Percentiles rank a stretch among this genome's conserved stretches.
Conservation (phyloP, 129 eudicot species). For the Heracleum sosnowskyi region DNA sequence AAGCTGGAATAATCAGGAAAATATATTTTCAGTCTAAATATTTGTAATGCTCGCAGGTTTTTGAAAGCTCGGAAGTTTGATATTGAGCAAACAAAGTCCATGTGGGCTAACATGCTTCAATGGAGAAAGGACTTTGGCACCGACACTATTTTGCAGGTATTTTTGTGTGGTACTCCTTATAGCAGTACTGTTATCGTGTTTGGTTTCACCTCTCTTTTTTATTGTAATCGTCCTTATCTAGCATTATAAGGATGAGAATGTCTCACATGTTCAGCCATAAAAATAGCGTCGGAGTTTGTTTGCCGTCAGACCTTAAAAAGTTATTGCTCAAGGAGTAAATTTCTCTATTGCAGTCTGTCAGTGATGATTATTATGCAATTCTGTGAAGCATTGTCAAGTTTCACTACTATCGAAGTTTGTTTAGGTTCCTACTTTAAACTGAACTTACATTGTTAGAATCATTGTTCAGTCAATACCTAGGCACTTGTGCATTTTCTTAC, state of each 20-base stretch:
- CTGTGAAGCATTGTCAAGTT: neutral
- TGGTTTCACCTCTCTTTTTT: neutral
- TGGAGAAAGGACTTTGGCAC: slow-evolving; percentile 93
- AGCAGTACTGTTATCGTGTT: neutral
- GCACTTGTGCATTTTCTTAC: neutral
- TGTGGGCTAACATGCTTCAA: slow-evolving; percentile 82
- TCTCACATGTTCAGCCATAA: neutral
- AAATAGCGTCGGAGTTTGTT: neutral
- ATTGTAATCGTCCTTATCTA: neutral
- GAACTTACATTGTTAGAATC: neutral
- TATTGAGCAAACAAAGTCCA: slow-evolving; percentile 51
- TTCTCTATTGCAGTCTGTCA: neutral
- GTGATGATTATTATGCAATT: neutral
- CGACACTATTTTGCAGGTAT: slow-evolving; percentile 64
- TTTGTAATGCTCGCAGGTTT: slow-evolving; percentile 42
- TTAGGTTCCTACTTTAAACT: neutral
- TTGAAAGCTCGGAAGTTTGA: slow-evolving; percentile 70
- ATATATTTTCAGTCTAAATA: neutral
- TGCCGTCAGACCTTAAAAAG: neutral
- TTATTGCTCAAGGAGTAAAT: neutral
- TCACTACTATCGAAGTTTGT: neutral
- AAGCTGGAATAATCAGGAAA: neutral
- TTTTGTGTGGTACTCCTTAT: neutral
- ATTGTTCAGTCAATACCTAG: slow-evolving; percentile 1
- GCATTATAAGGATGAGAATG: neutral